Percentiles rank a stretch among this genome's conserved stretches.
Conservation (phyloP, 345 rosid species). For the Brassica napus region Da-Ae NC_063436.1:31520001-31520500, state of each 20-base stretch:
- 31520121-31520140: constrained; percentile 89
- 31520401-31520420: constrained; percentile 42
- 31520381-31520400: constrained; percentile 67
- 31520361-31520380: no score
- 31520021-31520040: constrained; percentile 94
- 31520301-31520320: constrained; percentile 87
- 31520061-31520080: constrained; percentile 88
- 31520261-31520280: constrained; percentile 90
- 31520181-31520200: constrained; percentile 89
- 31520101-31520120: constrained; percentile 87
- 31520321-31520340: constrained; percentile 30
- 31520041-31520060: constrained; percentile 81
- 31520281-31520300: constrained; percentile 97
- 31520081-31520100: constrained; percentile 96
- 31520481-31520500: no score
- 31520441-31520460: no score
- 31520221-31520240: constrained; percentile 93
- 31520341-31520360: neutral
- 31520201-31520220: constrained; percentile 96
- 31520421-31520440: no score
- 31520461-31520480: no score
- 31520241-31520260: constrained; percentile 99
- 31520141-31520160: constrained; percentile 88
- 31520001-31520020: constrained; percentile 94
- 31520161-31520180: constrained; percentile 96